Conservation (phyloP, 140 eudicot species). For the Stevia rebaudiana region DNA sequence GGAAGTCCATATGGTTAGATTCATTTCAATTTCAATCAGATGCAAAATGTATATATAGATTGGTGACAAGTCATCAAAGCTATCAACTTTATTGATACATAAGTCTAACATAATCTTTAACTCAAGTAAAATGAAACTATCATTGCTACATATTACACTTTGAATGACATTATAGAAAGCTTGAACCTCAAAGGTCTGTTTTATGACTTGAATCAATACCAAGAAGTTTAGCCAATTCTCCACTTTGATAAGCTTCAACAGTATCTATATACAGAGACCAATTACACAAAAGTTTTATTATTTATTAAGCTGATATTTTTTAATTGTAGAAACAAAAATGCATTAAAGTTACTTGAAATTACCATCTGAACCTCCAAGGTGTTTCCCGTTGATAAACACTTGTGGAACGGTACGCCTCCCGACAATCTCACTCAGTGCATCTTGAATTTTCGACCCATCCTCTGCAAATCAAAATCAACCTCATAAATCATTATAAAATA, state of each 20-base stretch:
- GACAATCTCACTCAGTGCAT: slow-evolving; percentile 66
- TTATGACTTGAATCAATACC: slow-evolving; percentile 39
- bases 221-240: slow-evolving; percentile 68
- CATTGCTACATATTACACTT: not conserved
- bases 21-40: too few species aligned
- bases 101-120: slow-evolving; percentile 1
- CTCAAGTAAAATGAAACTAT: slow-evolving; percentile 9
- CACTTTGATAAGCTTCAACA: slow-evolving; percentile 76
- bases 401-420: slow-evolving; percentile 99
- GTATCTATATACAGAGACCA: slow-evolving; percentile 52
- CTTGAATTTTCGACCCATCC: slow-evolving; percentile 76
- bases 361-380: slow-evolving; percentile 99
- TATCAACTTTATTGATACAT: not conserved
- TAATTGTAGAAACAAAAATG: not conserved
- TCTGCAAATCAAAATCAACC: slow-evolving; percentile 36
- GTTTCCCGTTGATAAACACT: slow-evolving; percentile 92
- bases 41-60: too few species aligned
- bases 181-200: slow-evolving; percentile 51
- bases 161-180: not conserved
- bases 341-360: slow-evolving; percentile 10
- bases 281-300: not conserved
- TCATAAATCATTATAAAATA: not conserved
- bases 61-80: not conserved
- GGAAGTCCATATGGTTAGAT: too few species aligned
- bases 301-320: not conserved